Percentiles rank a stretch among this genome's conserved stretches.
These are phyloP conservation scores for Saturnispora serradocipensis DNA, from an alignment of 805 yeast genomes.

Conservation along the genomic window DNA sequence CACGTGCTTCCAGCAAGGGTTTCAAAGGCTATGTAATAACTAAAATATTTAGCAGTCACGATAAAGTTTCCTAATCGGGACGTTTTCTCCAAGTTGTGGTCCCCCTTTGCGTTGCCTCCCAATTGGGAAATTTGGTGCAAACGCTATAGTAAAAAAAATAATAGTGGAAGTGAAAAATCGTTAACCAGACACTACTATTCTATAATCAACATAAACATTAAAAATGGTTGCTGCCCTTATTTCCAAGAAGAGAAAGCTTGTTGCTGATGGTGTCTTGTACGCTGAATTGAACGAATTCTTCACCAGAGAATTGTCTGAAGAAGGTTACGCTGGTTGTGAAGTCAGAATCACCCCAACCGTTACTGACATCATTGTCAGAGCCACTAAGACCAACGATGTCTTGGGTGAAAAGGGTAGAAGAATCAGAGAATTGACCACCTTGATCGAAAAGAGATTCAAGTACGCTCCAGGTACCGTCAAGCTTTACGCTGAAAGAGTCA, in stretches of 20 bases:
- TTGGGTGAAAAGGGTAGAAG: constrained; percentile 99
- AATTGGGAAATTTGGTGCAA: neutral
- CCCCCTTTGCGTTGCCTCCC: neutral
- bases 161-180: constrained; percentile 1
- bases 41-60: neutral
- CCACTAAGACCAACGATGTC: constrained; percentile 97
- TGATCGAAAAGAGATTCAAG: constrained; percentile 98
- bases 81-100: neutral
- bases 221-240: constrained; percentile 39
- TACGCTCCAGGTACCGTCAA: constrained; percentile 87
- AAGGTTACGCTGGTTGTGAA: constrained; percentile 99
- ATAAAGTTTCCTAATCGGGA: neutral
- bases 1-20: constrained; percentile 2
- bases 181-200: neutral
- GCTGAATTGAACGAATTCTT: constrained; percentile 99
- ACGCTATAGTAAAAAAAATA: neutral
- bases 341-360: constrained; percentile 97
- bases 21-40: no score
- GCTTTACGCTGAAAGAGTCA: constrained; percentile 97
- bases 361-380: constrained; percentile 97
- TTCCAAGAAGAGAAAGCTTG: constrained; percentile 98
- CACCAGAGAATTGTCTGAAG: constrained; percentile 99
- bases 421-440: constrained; percentile 96
- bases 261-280: constrained; percentile 99
- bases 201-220: neutral